Conservation (phyloP, 495 filamentous ascomycete species). For the Xylaria acuta region DNA sequence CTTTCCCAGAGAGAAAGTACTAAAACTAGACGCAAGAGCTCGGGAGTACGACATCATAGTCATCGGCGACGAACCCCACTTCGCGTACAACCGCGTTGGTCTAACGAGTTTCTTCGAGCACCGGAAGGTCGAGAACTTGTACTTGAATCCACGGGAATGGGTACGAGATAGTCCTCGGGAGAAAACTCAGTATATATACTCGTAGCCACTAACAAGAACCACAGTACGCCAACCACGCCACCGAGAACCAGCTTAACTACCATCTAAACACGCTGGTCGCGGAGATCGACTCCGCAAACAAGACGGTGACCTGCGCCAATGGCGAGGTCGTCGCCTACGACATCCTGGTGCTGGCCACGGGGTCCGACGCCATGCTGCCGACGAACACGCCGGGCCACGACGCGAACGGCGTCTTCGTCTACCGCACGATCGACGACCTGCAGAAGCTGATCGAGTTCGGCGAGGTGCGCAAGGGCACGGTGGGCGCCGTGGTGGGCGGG, state of each 20-base stretch:
- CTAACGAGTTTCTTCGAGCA: slow-evolving; percentile 93
- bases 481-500: slow-evolving; percentile 86
- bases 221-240: slow-evolving; percentile 42
- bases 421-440: slow-evolving; percentile 86
- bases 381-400: slow-evolving; percentile 81
- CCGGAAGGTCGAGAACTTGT: slow-evolving; percentile 86
- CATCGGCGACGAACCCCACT: slow-evolving; percentile 89
- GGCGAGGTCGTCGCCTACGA: slow-evolving; percentile 81
- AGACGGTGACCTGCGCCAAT: slow-evolving; percentile 73
- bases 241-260: slow-evolving; percentile 75
- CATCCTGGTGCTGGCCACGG: slow-evolving; percentile 87
- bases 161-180: slow-evolving; percentile 51
- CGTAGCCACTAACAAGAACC: neutral
- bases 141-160: slow-evolving; percentile 91
- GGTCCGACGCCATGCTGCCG: slow-evolving; percentile 87
- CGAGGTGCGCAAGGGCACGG: slow-evolving; percentile 65
- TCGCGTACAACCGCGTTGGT: slow-evolving; percentile 97
- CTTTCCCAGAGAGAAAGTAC: slow-evolving; percentile 76
- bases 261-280: slow-evolving; percentile 84
- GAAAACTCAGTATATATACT: neutral
- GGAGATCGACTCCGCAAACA: slow-evolving; percentile 67
- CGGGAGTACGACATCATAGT: slow-evolving; percentile 86
- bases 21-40: slow-evolving; percentile 81
- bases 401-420: slow-evolving; percentile 92
- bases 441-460: slow-evolving; percentile 81